These are phyloP conservation scores for Schwanniomyces vanrijiae DNA, from an alignment of 805 yeast genomes.

Conservation along the genomic window DNA sequence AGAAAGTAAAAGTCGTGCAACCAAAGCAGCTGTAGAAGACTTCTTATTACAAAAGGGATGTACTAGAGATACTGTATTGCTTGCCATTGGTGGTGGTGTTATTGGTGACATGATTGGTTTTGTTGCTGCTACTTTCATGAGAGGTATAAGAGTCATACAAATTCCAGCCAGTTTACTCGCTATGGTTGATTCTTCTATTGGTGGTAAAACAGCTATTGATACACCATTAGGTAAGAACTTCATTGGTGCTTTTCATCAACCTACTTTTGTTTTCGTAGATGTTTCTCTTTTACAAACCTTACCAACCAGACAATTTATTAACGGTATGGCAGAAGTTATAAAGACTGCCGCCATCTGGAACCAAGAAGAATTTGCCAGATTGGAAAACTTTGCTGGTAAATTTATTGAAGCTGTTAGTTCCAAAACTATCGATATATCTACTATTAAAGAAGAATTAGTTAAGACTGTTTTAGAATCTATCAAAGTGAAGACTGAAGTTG, in stretches of 20 bases:
- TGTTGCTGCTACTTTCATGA: slow-evolving; percentile 99
- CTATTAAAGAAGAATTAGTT: slow-evolving; percentile 72
- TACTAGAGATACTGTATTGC: slow-evolving; percentile 90
- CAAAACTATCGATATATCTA: slow-evolving; percentile 49
- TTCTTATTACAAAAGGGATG: slow-evolving; percentile 79
- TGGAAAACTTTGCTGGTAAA: slow-evolving; percentile 70
- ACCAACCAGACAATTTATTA: slow-evolving; percentile 91
- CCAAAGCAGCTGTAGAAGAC: slow-evolving; percentile 93
- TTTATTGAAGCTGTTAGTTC: slow-evolving; percentile 65
- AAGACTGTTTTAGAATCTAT: slow-evolving; percentile 83
- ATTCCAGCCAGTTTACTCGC: slow-evolving; percentile 91
- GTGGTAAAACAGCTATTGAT: slow-evolving; percentile 98
- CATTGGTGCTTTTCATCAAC: slow-evolving; percentile 98
- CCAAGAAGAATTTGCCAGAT: slow-evolving; percentile 79
- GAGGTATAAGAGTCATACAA: slow-evolving; percentile 93
- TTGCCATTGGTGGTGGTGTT: slow-evolving; percentile 98
- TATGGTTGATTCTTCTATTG: slow-evolving; percentile 98
- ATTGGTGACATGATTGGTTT: slow-evolving; percentile 99
- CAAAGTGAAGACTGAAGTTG: slow-evolving; percentile 90
- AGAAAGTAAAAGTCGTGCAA: slow-evolving; percentile 79
- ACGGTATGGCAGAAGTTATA: slow-evolving; percentile 97
- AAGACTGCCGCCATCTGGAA: slow-evolving; percentile 99
- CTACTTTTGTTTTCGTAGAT: slow-evolving; percentile 83
- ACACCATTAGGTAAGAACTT: slow-evolving; percentile 95
- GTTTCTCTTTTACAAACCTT: slow-evolving; percentile 82